Percentiles rank a stretch among this genome's conserved stretches.
These are phyloP conservation scores for Hypoxylon fragiforme DNA, from an alignment of 495 filamentous ascomycete genomes.

Conservation along the genomic window DNA sequence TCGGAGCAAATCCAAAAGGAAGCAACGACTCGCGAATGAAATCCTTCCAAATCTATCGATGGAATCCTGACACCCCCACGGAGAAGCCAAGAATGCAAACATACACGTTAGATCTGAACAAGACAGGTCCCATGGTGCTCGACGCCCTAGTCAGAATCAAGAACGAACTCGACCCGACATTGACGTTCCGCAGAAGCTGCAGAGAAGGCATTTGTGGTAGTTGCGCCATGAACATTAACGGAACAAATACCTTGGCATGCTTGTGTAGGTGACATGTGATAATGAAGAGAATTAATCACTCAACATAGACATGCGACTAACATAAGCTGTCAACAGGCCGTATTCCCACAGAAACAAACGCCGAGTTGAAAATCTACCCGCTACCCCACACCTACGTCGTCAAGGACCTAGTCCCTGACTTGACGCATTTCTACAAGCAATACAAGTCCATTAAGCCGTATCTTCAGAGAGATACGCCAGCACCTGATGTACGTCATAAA, in stretches of 20 bases:
- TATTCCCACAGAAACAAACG: slow-evolving; percentile 78
- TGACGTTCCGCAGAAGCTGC: slow-evolving; percentile 94
- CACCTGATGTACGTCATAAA: slow-evolving; percentile 67
- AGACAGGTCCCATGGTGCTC: slow-evolving; percentile 97
- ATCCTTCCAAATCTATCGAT: slow-evolving; percentile 98
- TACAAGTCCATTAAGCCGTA: slow-evolving; percentile 99
- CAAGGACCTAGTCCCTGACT: slow-evolving; percentile 96
- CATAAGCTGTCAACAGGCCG: slow-evolving; percentile 64
- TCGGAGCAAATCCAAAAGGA: slow-evolving; percentile 58
- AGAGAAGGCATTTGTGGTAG: slow-evolving; percentile 97
- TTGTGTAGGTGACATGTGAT: slow-evolving; percentile 71
- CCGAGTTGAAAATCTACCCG: slow-evolving; percentile 94
- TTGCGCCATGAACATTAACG: slow-evolving; percentile 99
- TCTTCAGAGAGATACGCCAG: slow-evolving; percentile 80
- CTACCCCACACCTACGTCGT: slow-evolving; percentile 98
- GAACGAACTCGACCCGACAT: slow-evolving; percentile 96
- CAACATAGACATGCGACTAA: slow-evolving; percentile 2
- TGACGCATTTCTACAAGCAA: slow-evolving; percentile 99
- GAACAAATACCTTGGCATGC: slow-evolving; percentile 94
- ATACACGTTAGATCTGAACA: slow-evolving; percentile 93
- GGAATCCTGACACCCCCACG: slow-evolving; percentile 89
- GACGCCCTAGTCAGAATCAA: slow-evolving; percentile 97
- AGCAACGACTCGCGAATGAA: slow-evolving; percentile 69
- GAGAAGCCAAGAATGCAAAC: slow-evolving; percentile 94
- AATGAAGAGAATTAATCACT: neutral